Evolutionary conservation across 2,329 filamentous ascomycete species (phyloP), one percentile per base, ranked within the genome.

Genomic region (Aureobasidium sp.): DNA sequence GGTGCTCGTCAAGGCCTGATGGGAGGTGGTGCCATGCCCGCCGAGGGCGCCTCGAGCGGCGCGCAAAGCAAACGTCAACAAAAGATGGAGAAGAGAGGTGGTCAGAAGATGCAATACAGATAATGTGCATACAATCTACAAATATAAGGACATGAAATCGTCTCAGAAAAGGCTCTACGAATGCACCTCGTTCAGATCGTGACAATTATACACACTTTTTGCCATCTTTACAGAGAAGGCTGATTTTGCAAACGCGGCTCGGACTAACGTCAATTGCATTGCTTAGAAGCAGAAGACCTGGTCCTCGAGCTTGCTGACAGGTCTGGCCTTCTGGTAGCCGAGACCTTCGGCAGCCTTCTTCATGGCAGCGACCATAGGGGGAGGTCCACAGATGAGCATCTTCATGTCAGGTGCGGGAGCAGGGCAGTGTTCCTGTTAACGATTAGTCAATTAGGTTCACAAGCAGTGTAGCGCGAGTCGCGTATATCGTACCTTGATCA

Each of bases 221-320:
- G 16, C 21, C 30, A 21, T 45, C 39, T 21, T 13, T 25, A 10
- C 14, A 29, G 10, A 37, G 30, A 58, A 13, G 30, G 11, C 42
- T 7, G 27, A 16, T 3, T 21, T 44, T n/a, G 36, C 25, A 44
- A 39, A 5, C 34, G 21, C 21, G 30, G 16, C 13, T 37, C n/a
- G 25, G 21, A 13, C 25, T 30, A 5, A 2, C 3, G 29, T 29
- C 42, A 34, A 30, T 37, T n/a, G 30, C 48, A 16, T 29, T 29
- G 59, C 57, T 63, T 73, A 91, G 78, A 99, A 99, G 72, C 90
- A 91, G 80, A 99, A 99, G 68, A 99, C 90, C 77, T 97, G 94
- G 76, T 99, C 94, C 74, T 93, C 89, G 59, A 97, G 86, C 85
- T 97, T 97, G 86, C 92, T 97, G 70, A 97, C 92, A 48, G 93